These are phyloP conservation scores for Pittosporum tobira DNA, from an alignment of 129 eudicot species.

Conservation along the genomic window DNA sequence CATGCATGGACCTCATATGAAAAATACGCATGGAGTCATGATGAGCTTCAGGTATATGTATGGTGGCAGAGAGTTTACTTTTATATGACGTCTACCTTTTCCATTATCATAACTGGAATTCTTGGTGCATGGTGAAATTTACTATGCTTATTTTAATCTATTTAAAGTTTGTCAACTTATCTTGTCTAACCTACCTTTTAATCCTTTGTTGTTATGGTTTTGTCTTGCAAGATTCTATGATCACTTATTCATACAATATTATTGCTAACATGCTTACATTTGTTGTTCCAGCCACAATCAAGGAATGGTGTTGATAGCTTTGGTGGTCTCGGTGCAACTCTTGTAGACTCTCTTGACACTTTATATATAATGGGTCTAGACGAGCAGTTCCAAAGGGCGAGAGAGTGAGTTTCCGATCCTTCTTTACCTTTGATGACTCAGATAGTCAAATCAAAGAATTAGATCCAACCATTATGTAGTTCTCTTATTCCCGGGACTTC, in stretches of 20 bases:
- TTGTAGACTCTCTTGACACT: conserved; percentile 93
- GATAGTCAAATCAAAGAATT: too few species aligned
- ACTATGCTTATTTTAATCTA: neutral
- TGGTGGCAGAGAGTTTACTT: neutral
- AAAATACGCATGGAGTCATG: conserved; percentile 98
- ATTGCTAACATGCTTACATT: conserved; percentile 15
- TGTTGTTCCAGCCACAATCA: conserved; percentile 75
- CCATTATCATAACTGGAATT: neutral
- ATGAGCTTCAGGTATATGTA: conserved; percentile 83
- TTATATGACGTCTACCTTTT: neutral
- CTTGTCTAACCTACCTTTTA: neutral
- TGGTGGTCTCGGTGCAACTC: conserved; percentile 99
- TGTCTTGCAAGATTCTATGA: neutral
- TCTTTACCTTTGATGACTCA: neutral
- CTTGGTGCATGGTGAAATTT: neutral
- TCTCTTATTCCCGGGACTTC: neutral
- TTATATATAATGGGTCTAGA: conserved; percentile 94
- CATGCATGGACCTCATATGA: conserved; percentile 99
- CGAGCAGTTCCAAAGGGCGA: conserved; percentile 91
- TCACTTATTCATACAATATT: neutral
- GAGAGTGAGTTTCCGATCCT: conserved; percentile 57
- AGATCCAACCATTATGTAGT: neutral
- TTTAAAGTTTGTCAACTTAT: neutral
- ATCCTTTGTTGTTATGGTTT: neutral
- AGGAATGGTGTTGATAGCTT: conserved; percentile 94